Conservation (phyloP, 306 rosid species). For the Alnus rubra region DNA sequence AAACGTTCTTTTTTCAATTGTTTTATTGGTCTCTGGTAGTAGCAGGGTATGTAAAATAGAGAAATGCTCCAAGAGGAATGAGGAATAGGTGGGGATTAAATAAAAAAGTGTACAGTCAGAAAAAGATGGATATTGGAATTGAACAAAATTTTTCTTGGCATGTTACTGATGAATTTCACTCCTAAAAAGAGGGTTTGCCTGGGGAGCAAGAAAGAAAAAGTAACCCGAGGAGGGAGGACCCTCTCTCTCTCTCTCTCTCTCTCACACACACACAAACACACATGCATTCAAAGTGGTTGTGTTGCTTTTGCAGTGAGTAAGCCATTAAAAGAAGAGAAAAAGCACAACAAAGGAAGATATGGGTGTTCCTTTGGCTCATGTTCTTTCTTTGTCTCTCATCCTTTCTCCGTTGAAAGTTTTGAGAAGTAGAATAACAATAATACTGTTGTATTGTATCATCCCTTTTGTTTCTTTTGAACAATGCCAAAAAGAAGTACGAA, state of each 20-base stretch:
- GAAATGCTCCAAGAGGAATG: conserved; percentile 26
- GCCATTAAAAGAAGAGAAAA: conserved; percentile 54
- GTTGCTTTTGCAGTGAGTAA: conserved; percentile 42
- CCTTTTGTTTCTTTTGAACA: conserved; percentile 46
- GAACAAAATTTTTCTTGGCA: conserved; percentile 33
- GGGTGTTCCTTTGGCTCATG: conserved; percentile 42
- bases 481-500: conserved; percentile 34
- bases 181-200: conserved; percentile 32
- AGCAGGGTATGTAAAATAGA: conserved; percentile 41
- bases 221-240: background rate
- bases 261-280: background rate
- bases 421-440: conserved; percentile 36
- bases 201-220: conserved; percentile 42
- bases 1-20: background rate
- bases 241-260: conserved; percentile 16
- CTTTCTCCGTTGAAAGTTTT: conserved; percentile 16
- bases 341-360: conserved; percentile 32
- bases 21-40: conserved; percentile 18
- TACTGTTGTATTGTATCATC: conserved; percentile 17
- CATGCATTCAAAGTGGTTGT: conserved; percentile 40
- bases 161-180: conserved; percentile 12
- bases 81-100: conserved; percentile 29
- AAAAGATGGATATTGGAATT: conserved; percentile 46
- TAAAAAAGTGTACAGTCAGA: conserved; percentile 44
- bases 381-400: conserved; percentile 46